Evolutionary conservation across 768 basidiomycete genomes (phyloP).

Genomic region (Tricholoma hemisulphureum): DNA sequence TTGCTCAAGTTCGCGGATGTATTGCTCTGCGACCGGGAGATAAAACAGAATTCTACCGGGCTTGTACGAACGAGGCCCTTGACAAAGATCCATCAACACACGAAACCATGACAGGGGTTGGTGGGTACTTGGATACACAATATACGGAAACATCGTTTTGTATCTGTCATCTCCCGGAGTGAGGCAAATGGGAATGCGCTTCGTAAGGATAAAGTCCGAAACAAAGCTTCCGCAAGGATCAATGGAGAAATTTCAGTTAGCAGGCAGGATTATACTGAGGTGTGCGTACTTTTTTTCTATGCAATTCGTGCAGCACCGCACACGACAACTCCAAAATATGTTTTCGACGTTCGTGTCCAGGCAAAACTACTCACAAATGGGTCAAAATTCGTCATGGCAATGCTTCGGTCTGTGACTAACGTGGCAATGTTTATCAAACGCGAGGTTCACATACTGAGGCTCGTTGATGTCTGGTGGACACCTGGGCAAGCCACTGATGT

Average conservation of each 20-base stretch:
- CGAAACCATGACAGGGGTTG: neutral
- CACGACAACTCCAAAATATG: conserved; percentile 24
- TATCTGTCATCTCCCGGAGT: conserved; percentile 22
- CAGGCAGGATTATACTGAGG: neutral
- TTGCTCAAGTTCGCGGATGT: conserved; percentile 26
- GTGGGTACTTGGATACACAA: conserved; percentile 23
- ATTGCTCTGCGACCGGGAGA: conserved; percentile 22
- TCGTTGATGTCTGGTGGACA: conserved; percentile 47
- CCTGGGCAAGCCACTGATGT: conserved; percentile 34
- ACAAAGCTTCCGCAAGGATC: conserved; percentile 10
- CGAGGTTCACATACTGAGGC: conserved; percentile 43
- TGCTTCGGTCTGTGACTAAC: conserved; percentile 26
- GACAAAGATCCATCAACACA: neutral
- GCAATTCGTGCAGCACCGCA: conserved; percentile 25
- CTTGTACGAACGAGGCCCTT: conserved; percentile 19
- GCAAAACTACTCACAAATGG: conserved; percentile 18
- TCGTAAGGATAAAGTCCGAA: conserved; percentile 14
- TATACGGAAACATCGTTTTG: conserved; percentile 32
- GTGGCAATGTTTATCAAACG: conserved; percentile 44
- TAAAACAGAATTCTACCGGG: conserved; percentile 26
- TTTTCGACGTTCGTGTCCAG: conserved; percentile 16
- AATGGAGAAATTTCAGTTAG: neutral
- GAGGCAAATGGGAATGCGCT: conserved; percentile 24
- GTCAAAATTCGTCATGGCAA: neutral
- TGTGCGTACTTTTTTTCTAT: conserved; percentile 15